phyloP scores from a whole-genome alignment of 2,329 filamentous ascomycete species.

The Phyllachora maydis region DNA sequence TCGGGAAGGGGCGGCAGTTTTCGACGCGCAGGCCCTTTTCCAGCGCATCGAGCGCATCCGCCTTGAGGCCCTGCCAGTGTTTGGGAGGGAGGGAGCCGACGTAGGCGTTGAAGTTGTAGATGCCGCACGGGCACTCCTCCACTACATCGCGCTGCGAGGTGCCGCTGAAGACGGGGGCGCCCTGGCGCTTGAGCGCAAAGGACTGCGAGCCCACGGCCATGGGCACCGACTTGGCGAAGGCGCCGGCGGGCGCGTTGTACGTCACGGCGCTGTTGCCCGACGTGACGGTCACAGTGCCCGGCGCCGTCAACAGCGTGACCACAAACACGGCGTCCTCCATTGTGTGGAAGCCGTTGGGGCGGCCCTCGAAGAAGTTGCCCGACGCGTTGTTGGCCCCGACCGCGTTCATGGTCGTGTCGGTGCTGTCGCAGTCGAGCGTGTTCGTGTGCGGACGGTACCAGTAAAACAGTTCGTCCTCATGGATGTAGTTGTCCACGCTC shows the following conservation, averaged over 20 bases:
- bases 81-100: conserved; percentile 24
- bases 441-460: conserved; percentile 31
- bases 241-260: conserved; percentile 22
- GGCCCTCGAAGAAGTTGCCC: conserved; percentile 28
- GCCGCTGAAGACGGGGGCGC: conserved; percentile 17
- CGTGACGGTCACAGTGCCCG: conserved; percentile 19
- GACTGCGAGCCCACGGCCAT: conserved; percentile 23
- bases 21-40: conserved; percentile 9
- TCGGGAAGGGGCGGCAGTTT: conserved; percentile 7
- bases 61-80: conserved; percentile 12
- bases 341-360: conserved; percentile 25
- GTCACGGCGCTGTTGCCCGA: conserved; percentile 20
- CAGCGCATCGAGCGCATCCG: conserved; percentile 11
- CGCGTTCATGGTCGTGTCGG: conserved; percentile 27
- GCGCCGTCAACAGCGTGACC: conserved; percentile 23
- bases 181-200: conserved; percentile 20
- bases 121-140: conserved; percentile 14
- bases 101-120: conserved; percentile 32
- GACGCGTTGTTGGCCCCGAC: conserved; percentile 18
- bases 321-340: conserved; percentile 28
- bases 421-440: conserved; percentile 23
- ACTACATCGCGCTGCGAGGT: conserved; percentile 22
- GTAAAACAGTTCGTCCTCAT: conserved; percentile 27
- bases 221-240: conserved; percentile 19
- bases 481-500: conserved; percentile 13